Conservation (phyloP, 345 rosid species). For the Kernera saxatilis region DNA sequence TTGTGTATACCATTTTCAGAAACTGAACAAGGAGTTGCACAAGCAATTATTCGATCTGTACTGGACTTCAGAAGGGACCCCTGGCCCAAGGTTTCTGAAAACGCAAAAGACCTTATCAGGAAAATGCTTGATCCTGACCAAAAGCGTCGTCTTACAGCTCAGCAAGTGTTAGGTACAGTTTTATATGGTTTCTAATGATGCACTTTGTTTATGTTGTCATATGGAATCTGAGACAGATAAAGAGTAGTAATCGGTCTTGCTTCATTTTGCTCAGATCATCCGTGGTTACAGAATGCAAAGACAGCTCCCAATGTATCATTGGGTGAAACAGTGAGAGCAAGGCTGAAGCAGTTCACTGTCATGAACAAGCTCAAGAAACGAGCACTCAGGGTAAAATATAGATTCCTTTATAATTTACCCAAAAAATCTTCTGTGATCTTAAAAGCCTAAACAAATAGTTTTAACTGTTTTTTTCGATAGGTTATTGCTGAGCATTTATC, state of each 20-base stretch:
- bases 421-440: neutral
- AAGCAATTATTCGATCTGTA: constrained; percentile 74
- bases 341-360: constrained; percentile 90
- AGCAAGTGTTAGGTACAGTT: constrained; percentile 80
- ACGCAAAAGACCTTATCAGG: constrained; percentile 82
- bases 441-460: neutral
- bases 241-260: constrained; percentile 7
- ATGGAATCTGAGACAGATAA: neutral
- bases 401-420: neutral
- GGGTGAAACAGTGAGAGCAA: constrained; percentile 94
- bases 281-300: constrained; percentile 91
- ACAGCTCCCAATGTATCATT: constrained; percentile 89
- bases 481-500: constrained; percentile 95
- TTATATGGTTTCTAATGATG: neutral
- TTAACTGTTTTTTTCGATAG: constrained; percentile 26
- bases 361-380: constrained; percentile 99
- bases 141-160: constrained; percentile 80
- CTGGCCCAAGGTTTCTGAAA: constrained; percentile 94
- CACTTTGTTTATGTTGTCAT: neutral
- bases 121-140: constrained; percentile 97
- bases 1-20: constrained; percentile 43
- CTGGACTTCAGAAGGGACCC: constrained; percentile 94
- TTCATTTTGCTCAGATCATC: constrained; percentile 55
- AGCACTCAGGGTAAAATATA: constrained; percentile 76
- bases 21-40: constrained; percentile 98